phyloP scores from a whole-genome alignment of 805 yeast genomes.

The Metschnikowia dekortorum region DNA sequence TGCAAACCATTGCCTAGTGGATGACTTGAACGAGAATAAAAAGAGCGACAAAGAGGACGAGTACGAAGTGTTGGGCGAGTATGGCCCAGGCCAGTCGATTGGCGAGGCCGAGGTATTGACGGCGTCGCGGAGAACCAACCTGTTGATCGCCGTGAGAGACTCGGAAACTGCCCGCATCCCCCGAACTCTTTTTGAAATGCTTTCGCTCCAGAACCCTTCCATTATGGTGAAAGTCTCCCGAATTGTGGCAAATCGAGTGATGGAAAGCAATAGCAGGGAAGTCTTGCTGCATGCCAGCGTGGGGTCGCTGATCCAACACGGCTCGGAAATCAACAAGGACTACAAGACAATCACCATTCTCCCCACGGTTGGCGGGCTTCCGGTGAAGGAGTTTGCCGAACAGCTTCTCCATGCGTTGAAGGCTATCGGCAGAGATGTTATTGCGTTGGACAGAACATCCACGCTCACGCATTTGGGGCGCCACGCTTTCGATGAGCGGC shows the following conservation, averaged over 20 bases:
- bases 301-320: background rate
- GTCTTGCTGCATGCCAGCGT: conserved; percentile 26
- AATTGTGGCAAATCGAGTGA: conserved; percentile 67
- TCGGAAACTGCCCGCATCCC: conserved; percentile 94
- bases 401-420: conserved; percentile 67
- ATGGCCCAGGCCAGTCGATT: conserved; percentile 90
- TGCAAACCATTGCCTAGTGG: conserved; percentile 14
- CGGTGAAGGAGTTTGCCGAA: conserved; percentile 80
- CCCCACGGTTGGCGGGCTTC: conserved; percentile 78
- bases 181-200: conserved; percentile 77
- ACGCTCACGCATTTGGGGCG: conserved; percentile 78
- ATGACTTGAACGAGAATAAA: conserved; percentile 16
- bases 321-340: conserved; percentile 34
- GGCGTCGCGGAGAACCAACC: conserved; percentile 61
- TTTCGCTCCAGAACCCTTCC: conserved; percentile 81
- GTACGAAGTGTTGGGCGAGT: conserved; percentile 57
- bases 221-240: conserved; percentile 87
- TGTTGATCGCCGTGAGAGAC: conserved; percentile 84
- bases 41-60: conserved; percentile 17
- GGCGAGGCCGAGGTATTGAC: conserved; percentile 95
- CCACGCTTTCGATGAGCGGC: conserved; percentile 80
- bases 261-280: conserved; percentile 14
- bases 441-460: conserved; percentile 78
- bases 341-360: conserved; percentile 81
- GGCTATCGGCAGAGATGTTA: conserved; percentile 66